A percentile compares a stretch with the other conserved stretches of the same genome.
phyloP scores from a whole-genome alignment of 805 yeast species.

The Candida taoyuanica region DNA sequence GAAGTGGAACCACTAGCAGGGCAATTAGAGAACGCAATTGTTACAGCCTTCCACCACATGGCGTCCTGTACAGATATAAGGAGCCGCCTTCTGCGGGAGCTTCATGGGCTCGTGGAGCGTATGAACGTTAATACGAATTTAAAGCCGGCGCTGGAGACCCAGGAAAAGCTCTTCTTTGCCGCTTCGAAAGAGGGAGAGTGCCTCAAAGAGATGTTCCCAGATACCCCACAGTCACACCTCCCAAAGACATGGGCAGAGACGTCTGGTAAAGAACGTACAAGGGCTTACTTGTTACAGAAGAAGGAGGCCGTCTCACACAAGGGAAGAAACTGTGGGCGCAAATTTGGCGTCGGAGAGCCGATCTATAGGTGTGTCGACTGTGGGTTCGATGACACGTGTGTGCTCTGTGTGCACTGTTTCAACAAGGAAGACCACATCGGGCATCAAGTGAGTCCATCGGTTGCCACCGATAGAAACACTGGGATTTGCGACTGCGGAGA shows the following conservation, averaged over 20 bases:
- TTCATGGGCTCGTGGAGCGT: slow-evolving; percentile 6
- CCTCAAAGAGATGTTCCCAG: slow-evolving; percentile 33
- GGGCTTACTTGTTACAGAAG: slow-evolving; percentile 4
- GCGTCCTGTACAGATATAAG: slow-evolving; percentile 1
- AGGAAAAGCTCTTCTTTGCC: slow-evolving; percentile 26
- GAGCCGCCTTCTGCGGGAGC: slow-evolving; percentile 8
- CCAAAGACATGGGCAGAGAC: slow-evolving; percentile 10
- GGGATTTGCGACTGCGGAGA: slow-evolving; percentile 79
- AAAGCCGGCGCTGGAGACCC: slow-evolving; percentile 4
- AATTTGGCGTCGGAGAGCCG: slow-evolving; percentile 56
- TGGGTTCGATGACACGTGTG: slow-evolving; percentile 75
- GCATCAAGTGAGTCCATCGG: slow-evolving; percentile 51
- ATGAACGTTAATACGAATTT: slow-evolving; percentile 3
- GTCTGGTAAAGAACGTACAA: neutral
- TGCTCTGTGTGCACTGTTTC: slow-evolving; percentile 69
- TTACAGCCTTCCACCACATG: neutral
- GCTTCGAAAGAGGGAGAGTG: slow-evolving; percentile 36
- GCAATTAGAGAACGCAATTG: neutral
- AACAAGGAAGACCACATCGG: slow-evolving; percentile 61
- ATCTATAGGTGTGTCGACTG: slow-evolving; percentile 74
- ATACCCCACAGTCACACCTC: slow-evolving; percentile 2
- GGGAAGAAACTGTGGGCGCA: slow-evolving; percentile 66
- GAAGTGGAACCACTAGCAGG: no score
- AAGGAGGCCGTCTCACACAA: slow-evolving; percentile 32
- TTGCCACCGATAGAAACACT: slow-evolving; percentile 27